phyloP scores from a whole-genome alignment of 805 yeast species.

The Sugiyamaella smithiae region DNA sequence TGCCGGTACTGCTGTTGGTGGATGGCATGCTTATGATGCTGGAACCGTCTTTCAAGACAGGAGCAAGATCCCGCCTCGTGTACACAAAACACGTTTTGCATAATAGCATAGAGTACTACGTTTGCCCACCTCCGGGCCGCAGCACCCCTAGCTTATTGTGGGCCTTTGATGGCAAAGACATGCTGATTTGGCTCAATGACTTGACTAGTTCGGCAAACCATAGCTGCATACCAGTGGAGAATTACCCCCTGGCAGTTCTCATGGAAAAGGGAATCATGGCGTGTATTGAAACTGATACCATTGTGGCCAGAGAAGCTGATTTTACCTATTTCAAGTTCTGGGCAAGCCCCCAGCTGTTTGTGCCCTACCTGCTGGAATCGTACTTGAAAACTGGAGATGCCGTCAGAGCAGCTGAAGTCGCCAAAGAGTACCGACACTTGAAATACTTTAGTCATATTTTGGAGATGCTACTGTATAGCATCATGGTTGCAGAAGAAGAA shows the following conservation, averaged over 20 bases:
- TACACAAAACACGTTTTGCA: conserved; percentile 31
- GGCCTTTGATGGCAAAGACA: conserved; percentile 41
- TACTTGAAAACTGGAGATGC: conserved; percentile 24
- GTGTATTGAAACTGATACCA: conserved; percentile 48
- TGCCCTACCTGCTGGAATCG: conserved; percentile 33
- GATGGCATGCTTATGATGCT: conserved; percentile 38
- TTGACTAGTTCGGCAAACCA: neutral
- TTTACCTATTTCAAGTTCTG: conserved; percentile 34
- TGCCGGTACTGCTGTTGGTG: conserved; percentile 31
- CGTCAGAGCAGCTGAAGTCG: conserved; percentile 26
- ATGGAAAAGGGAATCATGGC: conserved; percentile 47
- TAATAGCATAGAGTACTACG: conserved; percentile 38
- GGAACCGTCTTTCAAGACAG: conserved; percentile 14
- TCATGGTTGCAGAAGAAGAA: conserved; percentile 29
- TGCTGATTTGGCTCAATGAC: conserved; percentile 27
- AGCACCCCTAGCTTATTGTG: conserved; percentile 34
- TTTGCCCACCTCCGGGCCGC: conserved; percentile 24
- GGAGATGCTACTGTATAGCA: conserved; percentile 39
- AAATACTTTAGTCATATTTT: conserved; percentile 42
- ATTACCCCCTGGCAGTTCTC: conserved; percentile 51
- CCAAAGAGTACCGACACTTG: conserved; percentile 31
- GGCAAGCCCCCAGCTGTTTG: conserved; percentile 33
- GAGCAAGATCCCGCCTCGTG: conserved; percentile 8
- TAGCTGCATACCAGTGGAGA: conserved; percentile 36
- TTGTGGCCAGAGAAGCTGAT: conserved; percentile 33